phyloP scores from a whole-genome alignment of 2,329 filamentous ascomycete genomes.

The Podosphaera aphanis region DNA sequence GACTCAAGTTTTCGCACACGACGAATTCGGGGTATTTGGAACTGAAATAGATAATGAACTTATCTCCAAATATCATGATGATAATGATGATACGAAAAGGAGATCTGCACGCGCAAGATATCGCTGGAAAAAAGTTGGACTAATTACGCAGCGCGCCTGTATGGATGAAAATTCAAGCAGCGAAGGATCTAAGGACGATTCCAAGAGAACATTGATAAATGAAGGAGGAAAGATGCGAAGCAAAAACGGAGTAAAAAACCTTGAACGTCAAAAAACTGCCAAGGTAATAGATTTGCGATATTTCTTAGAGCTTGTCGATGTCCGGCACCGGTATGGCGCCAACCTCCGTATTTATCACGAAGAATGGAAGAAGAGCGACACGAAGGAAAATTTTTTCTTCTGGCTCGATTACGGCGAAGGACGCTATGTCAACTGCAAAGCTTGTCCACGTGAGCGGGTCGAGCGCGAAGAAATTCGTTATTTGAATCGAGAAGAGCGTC shows the following conservation, averaged over 20 bases:
- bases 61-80: conserved; percentile 1
- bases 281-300: conserved; percentile 71
- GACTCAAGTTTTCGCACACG: conserved; percentile 21
- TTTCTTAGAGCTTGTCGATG: conserved; percentile 62
- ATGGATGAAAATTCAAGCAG: conserved; percentile 30
- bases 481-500: conserved; percentile 56
- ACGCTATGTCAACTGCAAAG: conserved; percentile 40
- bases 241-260: conserved; percentile 15
- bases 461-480: conserved; percentile 67
- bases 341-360: conserved; percentile 64
- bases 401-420: conserved; percentile 76
- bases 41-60: conserved; percentile 2
- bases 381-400: conserved; percentile 77
- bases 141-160: conserved; percentile 48
- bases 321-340: conserved; percentile 69
- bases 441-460: conserved; percentile 49
- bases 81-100: background rate
- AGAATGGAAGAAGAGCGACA: conserved; percentile 57
- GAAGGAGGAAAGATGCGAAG: conserved; percentile 19
- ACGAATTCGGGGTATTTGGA: conserved; percentile 2
- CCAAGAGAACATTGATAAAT: conserved; percentile 9
- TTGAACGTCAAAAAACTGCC: conserved; percentile 33
- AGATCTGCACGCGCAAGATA: conserved; percentile 24
- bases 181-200: conserved; percentile 7
- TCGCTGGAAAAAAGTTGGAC: conserved; percentile 54